Evolutionary conservation across 2,329 filamentous ascomycete genomes (phyloP).

Genomic region (Pseudomassariella vexata): DNA sequence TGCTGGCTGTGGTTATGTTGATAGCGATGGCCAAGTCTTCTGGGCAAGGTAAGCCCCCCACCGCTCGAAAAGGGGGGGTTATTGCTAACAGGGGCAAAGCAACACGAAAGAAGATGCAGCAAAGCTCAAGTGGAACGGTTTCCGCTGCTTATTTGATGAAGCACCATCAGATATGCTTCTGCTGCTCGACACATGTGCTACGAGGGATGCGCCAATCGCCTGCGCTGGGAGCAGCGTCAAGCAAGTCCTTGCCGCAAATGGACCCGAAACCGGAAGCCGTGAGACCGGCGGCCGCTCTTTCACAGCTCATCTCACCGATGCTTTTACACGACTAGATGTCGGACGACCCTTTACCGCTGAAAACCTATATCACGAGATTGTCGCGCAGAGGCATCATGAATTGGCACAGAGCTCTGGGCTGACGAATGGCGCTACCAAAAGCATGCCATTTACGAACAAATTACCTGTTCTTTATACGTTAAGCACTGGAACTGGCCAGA

Average conservation of each 20-base stretch:
- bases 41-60: slow-evolving; percentile 55
- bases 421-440: slow-evolving; percentile 38
- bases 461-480: slow-evolving; percentile 50
- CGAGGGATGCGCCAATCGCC: slow-evolving; percentile 43
- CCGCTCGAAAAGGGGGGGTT: too few relatives aligned
- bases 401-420: slow-evolving; percentile 33
- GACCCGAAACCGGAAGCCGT: slow-evolving; percentile 40
- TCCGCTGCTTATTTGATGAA: slow-evolving; percentile 57
- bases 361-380: slow-evolving; percentile 50
- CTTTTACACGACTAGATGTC: slow-evolving; percentile 45
- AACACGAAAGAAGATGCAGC: slow-evolving; percentile 52
- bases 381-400: slow-evolving; percentile 38
- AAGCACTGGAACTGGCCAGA: slow-evolving; percentile 46
- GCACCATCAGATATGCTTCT: slow-evolving; percentile 58
- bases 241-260: slow-evolving; percentile 57
- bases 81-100: too few relatives aligned
- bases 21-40: slow-evolving; percentile 55
- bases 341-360: slow-evolving; percentile 52
- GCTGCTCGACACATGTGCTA: slow-evolving; percentile 55
- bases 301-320: slow-evolving; percentile 50
- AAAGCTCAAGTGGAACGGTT: slow-evolving; percentile 58
- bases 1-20: slow-evolving; percentile 53
- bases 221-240: slow-evolving; percentile 51
- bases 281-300: slow-evolving; percentile 49
- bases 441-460: slow-evolving; percentile 26